These are phyloP conservation scores for Xanthoconium purpureum DNA, from an alignment of 768 basidiomycete genomes.

Conservation along the genomic window DNA sequence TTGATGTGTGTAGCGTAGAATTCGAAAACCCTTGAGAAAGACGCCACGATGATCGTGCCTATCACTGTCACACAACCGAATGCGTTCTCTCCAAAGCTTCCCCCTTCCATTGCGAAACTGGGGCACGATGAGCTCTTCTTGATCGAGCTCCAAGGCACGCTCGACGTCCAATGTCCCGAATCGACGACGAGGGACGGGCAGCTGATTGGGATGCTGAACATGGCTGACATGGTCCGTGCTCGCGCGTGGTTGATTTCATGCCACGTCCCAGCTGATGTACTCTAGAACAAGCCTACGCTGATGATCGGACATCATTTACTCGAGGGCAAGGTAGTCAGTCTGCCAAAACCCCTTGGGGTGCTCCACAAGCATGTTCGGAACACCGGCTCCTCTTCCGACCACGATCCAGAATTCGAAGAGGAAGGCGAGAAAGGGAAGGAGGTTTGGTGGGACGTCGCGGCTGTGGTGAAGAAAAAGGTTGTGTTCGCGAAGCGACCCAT, in stretches of 20 bases:
- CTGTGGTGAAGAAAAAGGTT: constrained; percentile 77
- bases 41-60: constrained; percentile 60
- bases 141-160: constrained; percentile 82
- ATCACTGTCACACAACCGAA: constrained; percentile 40
- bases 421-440: not conserved
- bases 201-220: constrained; percentile 71
- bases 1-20: not conserved
- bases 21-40: not conserved
- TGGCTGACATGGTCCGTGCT: constrained; percentile 58
- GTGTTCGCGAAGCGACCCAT: constrained; percentile 82
- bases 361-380: constrained; percentile 40
- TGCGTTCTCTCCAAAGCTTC: constrained; percentile 44
- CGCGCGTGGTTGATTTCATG: not conserved
- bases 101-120: constrained; percentile 63
- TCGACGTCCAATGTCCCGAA: constrained; percentile 61
- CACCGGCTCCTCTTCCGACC: not conserved
- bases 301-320: constrained; percentile 86
- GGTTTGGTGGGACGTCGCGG: constrained; percentile 57
- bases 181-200: constrained; percentile 58
- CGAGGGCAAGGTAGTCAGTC: constrained; percentile 75
- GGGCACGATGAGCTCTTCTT: constrained; percentile 79
- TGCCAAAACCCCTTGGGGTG: constrained; percentile 82
- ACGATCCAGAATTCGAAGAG: not conserved
- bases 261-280: constrained; percentile 1
- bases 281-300: constrained; percentile 71